Evolutionary conservation across 2,329 filamentous ascomycete genomes (phyloP).

Genomic region (Raffaelea albimanens): DNA sequence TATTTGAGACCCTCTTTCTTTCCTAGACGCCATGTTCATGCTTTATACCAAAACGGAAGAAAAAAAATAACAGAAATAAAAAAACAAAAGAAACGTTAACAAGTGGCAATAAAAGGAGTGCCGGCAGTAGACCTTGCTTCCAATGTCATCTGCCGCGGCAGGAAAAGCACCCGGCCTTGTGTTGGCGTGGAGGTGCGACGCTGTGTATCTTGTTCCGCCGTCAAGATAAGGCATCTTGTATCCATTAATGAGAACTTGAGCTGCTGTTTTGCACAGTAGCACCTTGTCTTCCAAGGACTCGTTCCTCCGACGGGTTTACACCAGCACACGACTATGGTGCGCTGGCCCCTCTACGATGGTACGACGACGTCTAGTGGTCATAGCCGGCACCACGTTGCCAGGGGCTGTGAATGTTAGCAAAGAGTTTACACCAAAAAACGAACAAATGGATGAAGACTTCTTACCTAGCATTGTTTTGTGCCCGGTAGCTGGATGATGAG

Average conservation of each 20-base stretch:
- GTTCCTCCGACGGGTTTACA: too few species aligned
- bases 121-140: background rate
- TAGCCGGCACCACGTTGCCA: conserved; percentile 50
- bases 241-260: too few species aligned
- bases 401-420: conserved; percentile 26
- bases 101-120: too few species aligned
- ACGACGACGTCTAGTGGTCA: conserved; percentile 22
- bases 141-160: background rate
- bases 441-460: conserved; percentile 9
- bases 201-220: too few species aligned
- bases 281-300: too few species aligned
- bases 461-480: conserved; percentile 27
- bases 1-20: background rate
- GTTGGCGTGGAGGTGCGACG: too few species aligned
- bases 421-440: background rate
- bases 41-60: background rate
- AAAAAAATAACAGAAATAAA: background rate
- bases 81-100: too few species aligned
- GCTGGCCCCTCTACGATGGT: too few species aligned
- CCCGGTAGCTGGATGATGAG: conserved; percentile 12
- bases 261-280: too few species aligned
- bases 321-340: too few species aligned
- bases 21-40: conserved; percentile 3
- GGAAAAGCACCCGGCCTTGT: too few species aligned
- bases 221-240: too few species aligned